phyloP scores from a whole-genome alignment of 1,284 basidiomycete genomes.

The Ceratobasidium sp. region DNA sequence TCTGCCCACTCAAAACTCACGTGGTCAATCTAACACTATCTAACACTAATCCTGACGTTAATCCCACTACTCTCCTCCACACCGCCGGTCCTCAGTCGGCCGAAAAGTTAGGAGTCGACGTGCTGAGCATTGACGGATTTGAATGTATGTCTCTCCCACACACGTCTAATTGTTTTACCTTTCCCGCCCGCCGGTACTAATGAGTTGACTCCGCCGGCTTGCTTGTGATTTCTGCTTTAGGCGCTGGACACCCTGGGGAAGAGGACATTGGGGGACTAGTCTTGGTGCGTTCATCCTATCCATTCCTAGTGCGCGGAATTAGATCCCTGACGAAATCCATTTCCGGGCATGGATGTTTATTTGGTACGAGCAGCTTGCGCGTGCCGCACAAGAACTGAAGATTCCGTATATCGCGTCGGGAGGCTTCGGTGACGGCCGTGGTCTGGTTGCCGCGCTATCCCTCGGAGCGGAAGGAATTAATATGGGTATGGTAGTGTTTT shows the following conservation, averaged over 20 bases:
- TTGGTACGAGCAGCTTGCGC: constrained; percentile 68
- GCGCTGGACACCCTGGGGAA: constrained; percentile 94
- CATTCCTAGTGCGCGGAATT: neutral
- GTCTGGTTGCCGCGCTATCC: constrained; percentile 82
- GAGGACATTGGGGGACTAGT: constrained; percentile 94
- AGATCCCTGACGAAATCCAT: neutral
- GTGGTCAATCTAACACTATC: too few species aligned
- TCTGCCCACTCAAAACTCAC: too few species aligned
- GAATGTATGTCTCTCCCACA: constrained; percentile 79
- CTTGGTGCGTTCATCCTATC: constrained; percentile 65
- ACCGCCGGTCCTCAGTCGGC: constrained; percentile 62
- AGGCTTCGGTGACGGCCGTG: constrained; percentile 83
- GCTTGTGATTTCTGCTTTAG: constrained; percentile 55
- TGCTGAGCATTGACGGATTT: constrained; percentile 88
- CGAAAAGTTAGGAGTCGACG: constrained; percentile 81
- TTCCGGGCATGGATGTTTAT: neutral
- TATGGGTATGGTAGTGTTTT: constrained; percentile 21
- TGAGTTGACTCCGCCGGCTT: neutral
- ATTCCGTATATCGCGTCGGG: constrained; percentile 92
- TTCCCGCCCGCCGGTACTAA: constrained; percentile 5
- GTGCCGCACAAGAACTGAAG: constrained; percentile 85
- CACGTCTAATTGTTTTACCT: neutral
- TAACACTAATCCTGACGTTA: too few species aligned
- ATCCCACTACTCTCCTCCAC: too few species aligned
- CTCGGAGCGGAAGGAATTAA: constrained; percentile 74